phyloP scores from a whole-genome alignment of 176 grass and related monocot genomes.

The Aegilops speltoides region DNA sequence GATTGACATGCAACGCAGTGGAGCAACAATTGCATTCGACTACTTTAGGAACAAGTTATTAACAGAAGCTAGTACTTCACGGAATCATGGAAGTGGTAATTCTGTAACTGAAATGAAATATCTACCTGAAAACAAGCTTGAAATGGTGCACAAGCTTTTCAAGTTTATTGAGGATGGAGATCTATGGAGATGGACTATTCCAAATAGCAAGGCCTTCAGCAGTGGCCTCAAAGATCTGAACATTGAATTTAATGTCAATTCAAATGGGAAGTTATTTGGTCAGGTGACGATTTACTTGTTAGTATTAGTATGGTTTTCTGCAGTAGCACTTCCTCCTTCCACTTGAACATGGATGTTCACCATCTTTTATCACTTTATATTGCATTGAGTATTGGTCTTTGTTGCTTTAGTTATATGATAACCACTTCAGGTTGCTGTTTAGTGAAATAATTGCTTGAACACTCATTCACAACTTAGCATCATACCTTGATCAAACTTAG shows the following conservation, averaged over 20 bases:
- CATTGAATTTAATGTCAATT: conserved; percentile 75
- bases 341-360: background rate
- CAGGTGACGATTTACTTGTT: conserved; percentile 49
- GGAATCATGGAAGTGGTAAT: conserved; percentile 25
- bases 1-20: conserved; percentile 92
- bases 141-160: conserved; percentile 73
- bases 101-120: conserved; percentile 26
- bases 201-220: conserved; percentile 79
- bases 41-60: conserved; percentile 76
- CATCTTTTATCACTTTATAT: background rate
- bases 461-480: background rate
- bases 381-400: background rate
- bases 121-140: conserved; percentile 55
- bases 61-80: conserved; percentile 20
- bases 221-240: conserved; percentile 84
- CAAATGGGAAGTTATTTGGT: conserved; percentile 69
- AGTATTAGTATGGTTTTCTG: conserved; percentile 6
- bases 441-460: conserved; percentile 2
- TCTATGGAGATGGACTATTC: conserved; percentile 80
- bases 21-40: conserved; percentile 90
- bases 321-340: background rate
- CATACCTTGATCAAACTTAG: background rate
- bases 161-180: conserved; percentile 90
- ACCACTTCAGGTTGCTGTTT: background rate
- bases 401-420: background rate